Evolutionary conservation across 192 early-diverging fungal species (phyloP).

Genomic region (Backusella tuberculispora): DNA sequence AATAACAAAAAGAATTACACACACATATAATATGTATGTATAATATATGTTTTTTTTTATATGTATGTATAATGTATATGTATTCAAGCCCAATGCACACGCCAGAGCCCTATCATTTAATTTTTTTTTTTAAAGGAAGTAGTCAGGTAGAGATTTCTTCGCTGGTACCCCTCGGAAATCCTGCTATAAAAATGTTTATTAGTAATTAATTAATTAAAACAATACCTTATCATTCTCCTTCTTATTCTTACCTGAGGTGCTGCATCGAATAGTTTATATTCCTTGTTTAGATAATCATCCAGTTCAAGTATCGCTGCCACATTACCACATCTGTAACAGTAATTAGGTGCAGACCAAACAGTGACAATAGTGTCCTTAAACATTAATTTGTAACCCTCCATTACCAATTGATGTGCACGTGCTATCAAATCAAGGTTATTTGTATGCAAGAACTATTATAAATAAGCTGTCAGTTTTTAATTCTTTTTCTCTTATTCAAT

Average conservation of each 20-base stretch:
- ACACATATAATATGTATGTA: neutral
- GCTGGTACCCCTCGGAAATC: constrained; percentile 80
- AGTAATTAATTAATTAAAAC: neutral
- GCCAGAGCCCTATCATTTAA: neutral
- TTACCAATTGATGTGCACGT: constrained; percentile 95
- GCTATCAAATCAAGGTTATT: constrained; percentile 91
- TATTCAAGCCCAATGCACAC: neutral
- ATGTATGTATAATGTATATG: constrained; percentile 15
- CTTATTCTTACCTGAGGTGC: constrained; percentile 71
- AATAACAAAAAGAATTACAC: neutral
- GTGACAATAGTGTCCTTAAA: constrained; percentile 96
- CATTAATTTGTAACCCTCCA: constrained; percentile 98
- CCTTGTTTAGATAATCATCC: constrained; percentile 84
- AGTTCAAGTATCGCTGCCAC: constrained; percentile 96
- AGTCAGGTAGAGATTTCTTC: constrained; percentile 91
- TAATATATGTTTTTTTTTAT: neutral
- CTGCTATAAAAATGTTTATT: constrained; percentile 35
- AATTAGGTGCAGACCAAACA: constrained; percentile 99
- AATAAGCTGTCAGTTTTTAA: constrained; percentile 1
- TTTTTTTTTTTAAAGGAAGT: constrained; percentile 73
- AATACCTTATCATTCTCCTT: neutral
- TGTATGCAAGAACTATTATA: constrained; percentile 68
- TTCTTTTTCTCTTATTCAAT: neutral
- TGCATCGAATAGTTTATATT: constrained; percentile 94
- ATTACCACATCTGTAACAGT: constrained; percentile 98